Conservation (phyloP, 1,139 yeast genomes). For the Candida smagusa region DNA sequence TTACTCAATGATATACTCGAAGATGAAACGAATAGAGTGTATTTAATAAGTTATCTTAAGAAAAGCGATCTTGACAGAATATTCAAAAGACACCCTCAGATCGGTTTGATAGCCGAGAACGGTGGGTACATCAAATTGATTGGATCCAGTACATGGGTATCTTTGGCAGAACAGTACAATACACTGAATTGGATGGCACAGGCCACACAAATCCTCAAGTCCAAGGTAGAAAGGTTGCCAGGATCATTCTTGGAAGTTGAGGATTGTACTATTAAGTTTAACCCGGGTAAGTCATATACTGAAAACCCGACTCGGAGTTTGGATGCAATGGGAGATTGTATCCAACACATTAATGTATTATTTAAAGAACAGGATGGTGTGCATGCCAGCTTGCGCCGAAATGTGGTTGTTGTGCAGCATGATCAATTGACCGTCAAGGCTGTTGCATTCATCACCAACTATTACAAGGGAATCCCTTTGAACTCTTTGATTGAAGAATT, state of each 20-base stretch:
- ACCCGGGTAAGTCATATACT: slow-evolving; percentile 55
- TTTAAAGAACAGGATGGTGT: slow-evolving; percentile 53
- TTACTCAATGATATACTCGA: slow-evolving; percentile 48
- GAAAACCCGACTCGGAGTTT: slow-evolving; percentile 68
- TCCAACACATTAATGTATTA: slow-evolving; percentile 78
- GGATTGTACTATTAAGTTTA: slow-evolving; percentile 73
- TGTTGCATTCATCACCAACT: slow-evolving; percentile 42
- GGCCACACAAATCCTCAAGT: slow-evolving; percentile 55
- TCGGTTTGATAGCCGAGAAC: slow-evolving; percentile 87
- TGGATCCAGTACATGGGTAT: slow-evolving; percentile 58
- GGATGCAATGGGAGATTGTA: slow-evolving; percentile 76
- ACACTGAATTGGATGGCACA: slow-evolving; percentile 59
- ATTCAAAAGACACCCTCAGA: slow-evolving; percentile 61
- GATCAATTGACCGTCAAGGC: slow-evolving; percentile 53
- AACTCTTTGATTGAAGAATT: slow-evolving; percentile 23
- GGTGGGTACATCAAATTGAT: slow-evolving; percentile 72
- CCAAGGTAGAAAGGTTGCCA: slow-evolving; percentile 76
- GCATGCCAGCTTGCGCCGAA: slow-evolving; percentile 74
- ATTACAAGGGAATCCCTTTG: slow-evolving; percentile 20
- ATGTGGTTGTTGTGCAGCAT: slow-evolving; percentile 66
- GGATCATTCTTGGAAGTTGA: slow-evolving; percentile 71
- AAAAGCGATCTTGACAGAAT: slow-evolving; percentile 62
- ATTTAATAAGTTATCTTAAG: slow-evolving; percentile 64
- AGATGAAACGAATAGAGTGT: slow-evolving; percentile 60
- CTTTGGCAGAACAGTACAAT: slow-evolving; percentile 54